Evolutionary conservation across 345 rosid genomes (phyloP).

Genomic region (Cardamine chenopodiifolia): DNA sequence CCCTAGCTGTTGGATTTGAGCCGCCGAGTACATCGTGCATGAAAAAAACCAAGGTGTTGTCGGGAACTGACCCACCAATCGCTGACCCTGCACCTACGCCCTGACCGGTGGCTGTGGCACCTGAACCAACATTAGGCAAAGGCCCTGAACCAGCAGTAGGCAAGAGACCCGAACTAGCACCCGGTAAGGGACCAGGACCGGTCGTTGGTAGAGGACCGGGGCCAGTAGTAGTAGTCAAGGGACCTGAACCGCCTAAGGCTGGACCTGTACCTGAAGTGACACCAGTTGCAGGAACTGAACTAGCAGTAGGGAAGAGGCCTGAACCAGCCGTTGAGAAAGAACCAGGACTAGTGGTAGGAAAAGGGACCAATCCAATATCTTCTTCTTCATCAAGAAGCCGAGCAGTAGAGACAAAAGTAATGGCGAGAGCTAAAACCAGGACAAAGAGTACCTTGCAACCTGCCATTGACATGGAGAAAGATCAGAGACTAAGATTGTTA

Average conservation of each 20-base stretch:
- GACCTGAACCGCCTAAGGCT: constrained; percentile 20
- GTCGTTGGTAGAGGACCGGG: constrained; percentile 29
- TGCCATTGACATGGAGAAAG: constrained; percentile 39
- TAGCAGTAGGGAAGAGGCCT: constrained; percentile 28
- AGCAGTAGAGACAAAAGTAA: constrained; percentile 38
- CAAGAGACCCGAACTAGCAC: constrained; percentile 39
- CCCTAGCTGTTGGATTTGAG: constrained; percentile 68
- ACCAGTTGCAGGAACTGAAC: constrained; percentile 29
- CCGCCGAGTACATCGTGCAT: constrained; percentile 85
- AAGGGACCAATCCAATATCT: constrained; percentile 41
- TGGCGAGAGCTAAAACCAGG: constrained; percentile 44
- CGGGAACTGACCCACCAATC: constrained; percentile 18
- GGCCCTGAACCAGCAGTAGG: constrained; percentile 27
- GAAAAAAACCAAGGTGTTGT: constrained; percentile 56
- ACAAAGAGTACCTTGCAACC: constrained; percentile 22
- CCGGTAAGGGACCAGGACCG: constrained; percentile 44
- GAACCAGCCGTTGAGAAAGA: constrained; percentile 33
- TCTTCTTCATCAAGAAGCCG: constrained; percentile 50
- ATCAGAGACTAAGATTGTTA: constrained; percentile 17
- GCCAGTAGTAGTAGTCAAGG: constrained; percentile 23
- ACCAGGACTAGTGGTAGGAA: constrained; percentile 37
- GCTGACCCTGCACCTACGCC: constrained; percentile 31
- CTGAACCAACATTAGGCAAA: constrained; percentile 32
- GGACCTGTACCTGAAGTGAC: constrained; percentile 22
- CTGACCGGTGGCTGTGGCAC: constrained; percentile 17